Base-by-base conservation (phyloP, 192 early-diverging fungal species). In the Lobosporangium transversale region DNA sequence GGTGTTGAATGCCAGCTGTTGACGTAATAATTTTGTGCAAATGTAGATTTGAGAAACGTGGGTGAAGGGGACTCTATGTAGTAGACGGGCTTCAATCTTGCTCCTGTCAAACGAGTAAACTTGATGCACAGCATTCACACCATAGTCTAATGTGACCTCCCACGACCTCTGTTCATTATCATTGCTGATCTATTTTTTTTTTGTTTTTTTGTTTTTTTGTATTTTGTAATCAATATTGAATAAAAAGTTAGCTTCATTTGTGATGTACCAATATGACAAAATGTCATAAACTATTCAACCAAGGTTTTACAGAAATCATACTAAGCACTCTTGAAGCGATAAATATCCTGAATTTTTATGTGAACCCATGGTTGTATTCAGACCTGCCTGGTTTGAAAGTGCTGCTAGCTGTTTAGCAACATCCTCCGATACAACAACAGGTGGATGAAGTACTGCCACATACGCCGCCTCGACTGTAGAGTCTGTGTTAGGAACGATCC, bases 1-100 rank as follows among this genome's bases (percentile, higher is more conserved):
- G 0, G 81, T 36, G 35, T 85, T 83, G 65, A 83, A 85, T 4
- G 59, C 43, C 53, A 83, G 18, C 53, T 85, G 84, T 18, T 79
- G 79, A 1, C 84, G 81, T 2, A 85, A 60, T 26, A 67, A 42
- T 80, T 67, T 80, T 29, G 64, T 71, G 52, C 69, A 80, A 18
- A 66, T 56, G 45, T 73, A 80, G 8, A 64, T 58, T 31, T 66
- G 69, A 27, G 69, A 80, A 15, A 68, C 63, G 21, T 73, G 63
- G 8, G 62, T 64, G 40, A 73, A 68, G 7, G 63, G 68, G n/a
- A 76, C 60, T 17, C 73, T 52, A 32, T 76, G 53, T 11, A 76
- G n/a, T 29, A 76, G 44, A 2, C 73, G 64, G 1, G 64, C 73
- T 15, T 76, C 73, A 45, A 49, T 67, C 53, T 76, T 76, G 32